Evolutionary conservation across 2,329 filamentous ascomycete species (phyloP).

Genomic region (Neofusicoccum sp.): DNA sequence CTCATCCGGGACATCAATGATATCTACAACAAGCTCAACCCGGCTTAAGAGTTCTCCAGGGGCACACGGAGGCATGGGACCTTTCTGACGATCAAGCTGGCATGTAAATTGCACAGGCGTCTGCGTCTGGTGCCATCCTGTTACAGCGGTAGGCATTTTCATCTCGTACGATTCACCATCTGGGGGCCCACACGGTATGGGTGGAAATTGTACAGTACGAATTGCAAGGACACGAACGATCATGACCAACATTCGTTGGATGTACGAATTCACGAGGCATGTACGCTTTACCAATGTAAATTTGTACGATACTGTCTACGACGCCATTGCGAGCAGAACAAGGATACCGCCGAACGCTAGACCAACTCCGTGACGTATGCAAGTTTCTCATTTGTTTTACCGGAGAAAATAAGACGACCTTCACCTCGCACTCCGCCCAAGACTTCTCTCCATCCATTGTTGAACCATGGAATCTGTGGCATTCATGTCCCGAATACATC

Average conservation of each 20-base stretch:
- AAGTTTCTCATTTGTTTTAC: not conserved
- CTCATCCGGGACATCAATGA: conserved; percentile 75
- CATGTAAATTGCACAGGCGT: not conserved
- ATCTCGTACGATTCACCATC: not conserved
- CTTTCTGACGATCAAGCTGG: too few species aligned
- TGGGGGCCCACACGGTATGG: not conserved
- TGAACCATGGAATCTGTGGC: not conserved
- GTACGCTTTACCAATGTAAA: not conserved
- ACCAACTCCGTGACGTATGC: conserved; percentile 9
- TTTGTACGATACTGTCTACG: conserved; percentile 1
- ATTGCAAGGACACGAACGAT: too few species aligned
- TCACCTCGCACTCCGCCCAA: not conserved
- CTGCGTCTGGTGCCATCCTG: not conserved
- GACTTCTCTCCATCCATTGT: not conserved
- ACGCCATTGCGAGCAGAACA: not conserved
- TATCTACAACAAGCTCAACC: conserved; percentile 49
- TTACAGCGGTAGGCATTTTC: not conserved
- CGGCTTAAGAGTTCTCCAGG: not conserved
- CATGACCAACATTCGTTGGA: not conserved
- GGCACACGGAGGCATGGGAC: too few species aligned
- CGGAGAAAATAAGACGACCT: not conserved
- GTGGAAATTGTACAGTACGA: not conserved
- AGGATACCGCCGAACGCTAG: not conserved
- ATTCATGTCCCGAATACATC: conserved; percentile 2
- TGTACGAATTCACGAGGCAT: conserved; percentile 9